Conservation (phyloP, 129 eudicot species). For the Pulicaria dysenterica region DNA sequence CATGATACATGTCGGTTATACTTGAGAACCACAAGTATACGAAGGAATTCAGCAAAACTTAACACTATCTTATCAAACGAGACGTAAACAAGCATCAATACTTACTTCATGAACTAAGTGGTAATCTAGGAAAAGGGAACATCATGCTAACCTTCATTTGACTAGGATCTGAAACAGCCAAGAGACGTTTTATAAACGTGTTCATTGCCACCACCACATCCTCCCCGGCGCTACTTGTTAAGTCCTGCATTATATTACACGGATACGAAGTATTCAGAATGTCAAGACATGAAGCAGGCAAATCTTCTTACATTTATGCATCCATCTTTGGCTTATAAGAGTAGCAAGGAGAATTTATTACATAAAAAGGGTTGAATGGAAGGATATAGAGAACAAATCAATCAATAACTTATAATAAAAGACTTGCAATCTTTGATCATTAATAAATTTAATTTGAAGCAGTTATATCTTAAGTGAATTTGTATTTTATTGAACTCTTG, state of each 20-base stretch:
- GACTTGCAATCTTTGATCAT: not conserved
- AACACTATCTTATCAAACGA: too few relatives aligned
- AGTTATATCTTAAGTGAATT: not conserved
- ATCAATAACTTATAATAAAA: not conserved
- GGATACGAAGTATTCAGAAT: conserved; percentile 3
- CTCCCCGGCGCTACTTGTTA: conserved; percentile 95
- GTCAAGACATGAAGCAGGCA: conserved; percentile 19
- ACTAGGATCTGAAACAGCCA: conserved; percentile 90
- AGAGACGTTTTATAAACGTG: conserved; percentile 84
- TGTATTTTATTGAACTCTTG: too few relatives aligned
- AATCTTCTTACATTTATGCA: not conserved
- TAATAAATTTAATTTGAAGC: not conserved
- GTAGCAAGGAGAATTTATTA: not conserved
- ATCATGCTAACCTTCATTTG: conserved; percentile 74
- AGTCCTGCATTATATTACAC: conserved; percentile 54
- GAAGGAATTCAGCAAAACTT: too few relatives aligned
- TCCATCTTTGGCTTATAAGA: not conserved
- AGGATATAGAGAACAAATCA: conserved; percentile 10
- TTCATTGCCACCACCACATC: conserved; percentile 97
- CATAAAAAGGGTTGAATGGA: not conserved
- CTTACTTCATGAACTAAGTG: too few relatives aligned
- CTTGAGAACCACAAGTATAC: too few relatives aligned
- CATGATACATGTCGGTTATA: too few relatives aligned
- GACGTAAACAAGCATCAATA: too few relatives aligned
- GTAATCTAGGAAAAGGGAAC: not conserved